Base-by-base conservation (phyloP, 768 basidiomycete genomes). In the Lactarius sanguifluus region DNA sequence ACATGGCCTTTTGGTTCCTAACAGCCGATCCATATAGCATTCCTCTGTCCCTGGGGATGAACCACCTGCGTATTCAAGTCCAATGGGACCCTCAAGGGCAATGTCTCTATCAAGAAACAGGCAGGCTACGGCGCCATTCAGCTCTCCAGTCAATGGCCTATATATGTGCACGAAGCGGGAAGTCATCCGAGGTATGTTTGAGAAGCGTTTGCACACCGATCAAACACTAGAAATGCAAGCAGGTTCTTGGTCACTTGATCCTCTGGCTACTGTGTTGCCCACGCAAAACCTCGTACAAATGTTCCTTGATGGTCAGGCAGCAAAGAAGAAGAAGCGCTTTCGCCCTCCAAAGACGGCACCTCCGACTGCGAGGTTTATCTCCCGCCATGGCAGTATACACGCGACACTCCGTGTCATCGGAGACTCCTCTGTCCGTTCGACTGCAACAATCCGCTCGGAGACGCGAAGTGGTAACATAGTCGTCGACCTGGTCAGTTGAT, bases 181-280 rank as follows among this genome's bases (percentile, higher is more conserved):
- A 6, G 0, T 2, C n/a, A 69, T 69, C 25, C 56, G n/a, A 25
- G 68, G 68, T 69, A 41, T 23, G 68, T 69, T 52, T 20, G 41
- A 32, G 28, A 2, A 13, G 38, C 25, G 5, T 28, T 15, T 6
- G 2, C 9, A 16, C 25, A 18, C 10, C n/a, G 18, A 41, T 5
- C 32, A 3, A 25, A 4, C 28, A 2, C 65, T 69, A 13, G 62
- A 28, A 55, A 30, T 4, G 43, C 23, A 13, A 18, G 50, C 57
- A 69, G 68, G 68, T 23, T 45, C 65, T 55, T 69, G 68, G 68
- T 28, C 56, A 43, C 61, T 69, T 9, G 68, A 69, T 41, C 68
- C 68, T 38, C 41, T 50, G n/a, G 65, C 43, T 43, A 13, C 61
- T 15, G 10, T 28, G 20, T 10, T 62, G 23, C 61, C 61, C 4